Percentiles rank a stretch among this genome's conserved stretches.
Evolutionary conservation across 164 flowering plant species (phyloP).

Genomic region (Saururus chinensis): DNA sequence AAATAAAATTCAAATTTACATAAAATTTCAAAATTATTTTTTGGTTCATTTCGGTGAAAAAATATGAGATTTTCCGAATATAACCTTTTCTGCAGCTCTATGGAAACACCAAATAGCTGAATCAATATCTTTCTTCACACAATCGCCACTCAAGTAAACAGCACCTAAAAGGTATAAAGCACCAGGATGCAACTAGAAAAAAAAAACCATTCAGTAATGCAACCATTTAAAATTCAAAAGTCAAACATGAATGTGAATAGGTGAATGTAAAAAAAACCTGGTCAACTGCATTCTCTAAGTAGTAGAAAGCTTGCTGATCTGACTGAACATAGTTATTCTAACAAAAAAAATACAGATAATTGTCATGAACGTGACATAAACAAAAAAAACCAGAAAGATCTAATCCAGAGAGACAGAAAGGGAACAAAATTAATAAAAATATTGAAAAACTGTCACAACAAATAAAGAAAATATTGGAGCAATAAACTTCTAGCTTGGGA

Average conservation of each 20-base stretch:
- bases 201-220: not conserved
- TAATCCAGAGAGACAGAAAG: too few species aligned
- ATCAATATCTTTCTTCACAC: conserved; percentile 68
- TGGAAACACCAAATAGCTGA: conserved; percentile 95
- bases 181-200: conserved; percentile 81
- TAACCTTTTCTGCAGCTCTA: conserved; percentile 87
- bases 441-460: not conserved
- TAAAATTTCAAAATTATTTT: too few species aligned
- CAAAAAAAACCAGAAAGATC: too few species aligned
- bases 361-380: too few species aligned
- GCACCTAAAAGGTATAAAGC: conserved; percentile 88
- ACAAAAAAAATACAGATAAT: conserved; percentile 3
- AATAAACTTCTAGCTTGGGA: not conserved
- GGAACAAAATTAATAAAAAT: not conserved
- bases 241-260: not conserved
- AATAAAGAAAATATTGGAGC: not conserved
- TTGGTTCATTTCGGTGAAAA: too few species aligned
- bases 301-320: conserved; percentile 83
- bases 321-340: conserved; percentile 67
- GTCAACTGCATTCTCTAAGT: conserved; percentile 87
- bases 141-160: conserved; percentile 85
- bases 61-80: too few species aligned
- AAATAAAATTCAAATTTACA: too few species aligned
- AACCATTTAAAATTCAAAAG: not conserved
- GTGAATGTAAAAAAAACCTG: conserved; percentile 38